Conservation (phyloP, 108 stramenopile species). For the Skeletonema grethae region DNA sequence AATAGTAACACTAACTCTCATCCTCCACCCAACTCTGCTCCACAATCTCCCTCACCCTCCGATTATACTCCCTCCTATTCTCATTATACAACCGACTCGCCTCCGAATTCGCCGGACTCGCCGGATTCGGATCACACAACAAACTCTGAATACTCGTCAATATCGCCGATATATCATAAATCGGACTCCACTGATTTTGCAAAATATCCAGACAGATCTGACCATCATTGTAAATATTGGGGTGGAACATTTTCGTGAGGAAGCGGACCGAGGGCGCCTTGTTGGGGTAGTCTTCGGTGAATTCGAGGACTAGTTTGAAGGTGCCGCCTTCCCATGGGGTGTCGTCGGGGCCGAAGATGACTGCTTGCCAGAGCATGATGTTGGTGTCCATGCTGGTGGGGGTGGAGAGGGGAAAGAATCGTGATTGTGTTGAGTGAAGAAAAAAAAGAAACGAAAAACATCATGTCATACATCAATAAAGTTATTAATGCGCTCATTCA, state of each 20-base stretch:
- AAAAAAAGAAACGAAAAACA: not conserved
- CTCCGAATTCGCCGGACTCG: slow-evolving; percentile 95
- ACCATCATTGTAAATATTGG: slow-evolving; percentile 99
- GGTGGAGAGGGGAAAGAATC: not conserved
- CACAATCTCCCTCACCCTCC: slow-evolving; percentile 97
- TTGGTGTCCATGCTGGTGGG: slow-evolving; percentile 88
- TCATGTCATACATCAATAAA: too few relatives aligned
- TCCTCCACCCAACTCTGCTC: slow-evolving; percentile 97
- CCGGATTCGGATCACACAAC: slow-evolving; percentile 99
- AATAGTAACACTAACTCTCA: not conserved
- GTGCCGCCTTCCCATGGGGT: slow-evolving; percentile 99
- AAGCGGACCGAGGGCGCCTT: slow-evolving; percentile 97
- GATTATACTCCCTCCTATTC: slow-evolving; percentile 98
- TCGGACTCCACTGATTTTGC: slow-evolving; percentile 99
- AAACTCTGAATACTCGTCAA: slow-evolving; percentile 99
- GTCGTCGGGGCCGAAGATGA: slow-evolving; percentile 99
- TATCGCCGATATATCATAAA: slow-evolving; percentile 99
- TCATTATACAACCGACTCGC: slow-evolving; percentile 97
- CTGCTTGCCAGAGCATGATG: slow-evolving; percentile 96
- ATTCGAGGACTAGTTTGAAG: slow-evolving; percentile 95
- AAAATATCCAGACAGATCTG: slow-evolving; percentile 98
- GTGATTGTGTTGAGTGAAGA: not conserved
- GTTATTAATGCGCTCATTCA: not conserved
- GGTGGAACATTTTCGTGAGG: slow-evolving; percentile 99
- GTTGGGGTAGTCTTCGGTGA: slow-evolving; percentile 99